Conservation (phyloP, 495 filamentous ascomycete genomes). For the Polyplosphaeria fusca region DNA sequence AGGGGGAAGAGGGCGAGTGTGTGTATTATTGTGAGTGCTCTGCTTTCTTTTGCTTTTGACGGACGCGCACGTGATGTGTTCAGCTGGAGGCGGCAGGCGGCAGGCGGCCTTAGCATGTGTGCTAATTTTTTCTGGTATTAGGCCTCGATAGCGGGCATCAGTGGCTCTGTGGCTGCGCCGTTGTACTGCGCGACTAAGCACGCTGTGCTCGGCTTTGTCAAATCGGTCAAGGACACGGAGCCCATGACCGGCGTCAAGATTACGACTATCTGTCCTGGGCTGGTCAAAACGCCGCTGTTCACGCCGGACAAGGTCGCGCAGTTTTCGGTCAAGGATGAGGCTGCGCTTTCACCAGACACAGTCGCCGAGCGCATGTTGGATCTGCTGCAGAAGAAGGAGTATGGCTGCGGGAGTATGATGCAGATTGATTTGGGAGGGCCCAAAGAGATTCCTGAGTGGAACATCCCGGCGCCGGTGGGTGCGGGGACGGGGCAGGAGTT, state of each 20-base stretch:
- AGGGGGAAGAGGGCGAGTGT: constrained; percentile 34
- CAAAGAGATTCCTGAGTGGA: constrained; percentile 22
- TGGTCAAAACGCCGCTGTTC: constrained; percentile 35
- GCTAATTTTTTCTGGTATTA: neutral
- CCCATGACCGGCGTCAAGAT: constrained; percentile 37
- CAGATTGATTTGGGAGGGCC: constrained; percentile 13
- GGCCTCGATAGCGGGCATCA: constrained; percentile 38
- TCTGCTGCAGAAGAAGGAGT: constrained; percentile 33
- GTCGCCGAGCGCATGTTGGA: constrained; percentile 36
- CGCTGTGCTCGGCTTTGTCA: constrained; percentile 41
- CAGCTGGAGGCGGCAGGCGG: no score
- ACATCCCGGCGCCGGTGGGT: constrained; percentile 13
- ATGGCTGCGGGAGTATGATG: constrained; percentile 23
- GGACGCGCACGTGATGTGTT: no score
- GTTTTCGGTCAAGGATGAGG: constrained; percentile 28
- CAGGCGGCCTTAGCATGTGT: no score
- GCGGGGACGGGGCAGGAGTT: constrained; percentile 23
- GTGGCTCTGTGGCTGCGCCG: constrained; percentile 26
- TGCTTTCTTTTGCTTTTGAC: no score
- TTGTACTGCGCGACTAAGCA: constrained; percentile 44
- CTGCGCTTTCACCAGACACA: constrained; percentile 26
- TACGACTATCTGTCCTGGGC: constrained; percentile 37
- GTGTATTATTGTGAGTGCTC: constrained; percentile 25
- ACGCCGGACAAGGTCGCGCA: constrained; percentile 26
- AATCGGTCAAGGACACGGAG: constrained; percentile 37